Base-by-base conservation (phyloP, 2,329 filamentous ascomycete genomes). In the Xylariaceae sp. region DNA sequence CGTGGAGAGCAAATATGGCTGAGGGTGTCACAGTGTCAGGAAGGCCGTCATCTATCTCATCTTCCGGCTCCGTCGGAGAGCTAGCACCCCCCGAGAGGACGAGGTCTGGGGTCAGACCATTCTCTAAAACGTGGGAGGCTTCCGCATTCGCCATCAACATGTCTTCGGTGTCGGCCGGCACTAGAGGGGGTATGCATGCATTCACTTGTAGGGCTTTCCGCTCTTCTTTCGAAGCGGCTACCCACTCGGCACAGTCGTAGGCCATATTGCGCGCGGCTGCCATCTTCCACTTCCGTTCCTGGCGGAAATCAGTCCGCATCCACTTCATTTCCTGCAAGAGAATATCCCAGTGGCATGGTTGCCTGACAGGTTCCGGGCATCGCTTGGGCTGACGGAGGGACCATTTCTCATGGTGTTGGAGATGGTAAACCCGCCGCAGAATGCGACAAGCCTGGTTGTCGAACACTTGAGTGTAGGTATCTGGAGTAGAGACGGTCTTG, bases 231-330 rank as follows among this genome's bases (percentile, higher is more conserved):
- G 69, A 71, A 26, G 83, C 76, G 15, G 74, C 71, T 26, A 88
- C 74, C 77, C 87, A 98, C 51, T 90, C 82, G 0, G 83, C 86
- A 61, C 90, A 97, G 53, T 83, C 85, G 53, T 81, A 71, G 1
- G 88, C 92, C 43, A 95, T 70, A 41, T 82, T 88, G 42, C 82
- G 83, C 4, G 89, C 89, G 24, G 83, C 76, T 2, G 84, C 77
- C 56, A 79, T 81, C 65, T 96, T 97, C 88, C 89, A 95, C 59
- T 94, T 95, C 28, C 88, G 73, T 61, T 97, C 92, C 62, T 96
- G 87, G 36, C 85, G 77, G 56, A 96, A 97, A 62, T 98, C 92
- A 2, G 88, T 96, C 35, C 89, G 79, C 87, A 98, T 94, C 90
- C 90, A 97, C 61, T 89, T 94, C 76, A 90, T 87, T 66, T 98